phyloP scores from a whole-genome alignment of 768 basidiomycete genomes.

The Calocybe indica region DNA sequence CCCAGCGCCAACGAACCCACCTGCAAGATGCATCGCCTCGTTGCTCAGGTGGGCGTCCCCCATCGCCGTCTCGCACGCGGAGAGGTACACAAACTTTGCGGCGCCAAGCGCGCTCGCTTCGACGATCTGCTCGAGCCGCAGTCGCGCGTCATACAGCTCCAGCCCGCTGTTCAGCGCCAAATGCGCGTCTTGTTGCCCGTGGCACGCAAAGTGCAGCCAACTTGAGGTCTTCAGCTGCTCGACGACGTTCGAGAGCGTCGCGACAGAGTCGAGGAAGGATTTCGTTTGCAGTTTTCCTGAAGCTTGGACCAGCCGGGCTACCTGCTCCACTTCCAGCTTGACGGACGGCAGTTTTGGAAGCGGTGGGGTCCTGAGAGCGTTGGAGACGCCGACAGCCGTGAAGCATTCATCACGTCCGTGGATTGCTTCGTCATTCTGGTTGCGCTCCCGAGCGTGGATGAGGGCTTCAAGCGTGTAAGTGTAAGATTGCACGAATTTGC shows the following conservation, averaged over 20 bases:
- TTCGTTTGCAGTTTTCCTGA: not conserved
- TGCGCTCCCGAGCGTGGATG: not conserved
- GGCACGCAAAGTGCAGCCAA: not conserved
- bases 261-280: not conserved
- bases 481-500: not conserved
- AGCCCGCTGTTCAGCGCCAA: not conserved
- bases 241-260: not conserved
- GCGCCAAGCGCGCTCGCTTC: slow-evolving; percentile 4
- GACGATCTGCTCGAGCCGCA: not conserved
- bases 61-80: not conserved
- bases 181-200: not conserved
- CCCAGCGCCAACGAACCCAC: slow-evolving; percentile 8
- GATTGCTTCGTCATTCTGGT: too few species aligned
- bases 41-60: slow-evolving; percentile 1
- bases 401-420: too few species aligned
- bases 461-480: not conserved
- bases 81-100: not conserved
- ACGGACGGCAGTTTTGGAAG: not conserved
- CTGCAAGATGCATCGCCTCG: slow-evolving; percentile 10
- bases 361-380: too few species aligned
- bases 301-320: not conserved
- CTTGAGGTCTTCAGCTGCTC: not conserved
- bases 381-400: too few species aligned
- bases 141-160: not conserved
- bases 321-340: not conserved